Conservation (phyloP, 768 basidiomycete genomes). For the Tephrocybe sp. region DNA sequence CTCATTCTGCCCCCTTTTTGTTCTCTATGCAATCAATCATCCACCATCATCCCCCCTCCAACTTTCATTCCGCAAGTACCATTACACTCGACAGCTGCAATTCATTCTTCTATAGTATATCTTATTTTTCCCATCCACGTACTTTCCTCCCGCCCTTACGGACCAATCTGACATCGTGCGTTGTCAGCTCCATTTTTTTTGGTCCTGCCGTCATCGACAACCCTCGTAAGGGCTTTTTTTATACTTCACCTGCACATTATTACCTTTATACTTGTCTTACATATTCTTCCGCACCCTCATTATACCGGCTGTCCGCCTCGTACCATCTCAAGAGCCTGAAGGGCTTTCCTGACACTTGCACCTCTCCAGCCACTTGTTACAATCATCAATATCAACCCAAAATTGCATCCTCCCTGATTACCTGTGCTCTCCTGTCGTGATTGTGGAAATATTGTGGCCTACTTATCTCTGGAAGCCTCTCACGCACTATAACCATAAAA, state of each 20-base stretch:
- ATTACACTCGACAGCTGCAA: constrained; percentile 49
- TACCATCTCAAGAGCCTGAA: too few species aligned
- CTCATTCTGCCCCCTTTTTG: constrained; percentile 41
- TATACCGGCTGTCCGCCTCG: constrained; percentile 23
- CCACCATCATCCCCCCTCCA: constrained; percentile 50
- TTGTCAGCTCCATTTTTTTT: constrained; percentile 34
- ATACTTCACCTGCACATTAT: constrained; percentile 39
- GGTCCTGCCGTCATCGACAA: constrained; percentile 17
- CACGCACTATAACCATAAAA: too few species aligned
- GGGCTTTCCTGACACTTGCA: constrained; percentile 19
- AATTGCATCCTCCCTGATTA: constrained; percentile 14
- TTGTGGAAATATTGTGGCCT: too few species aligned
- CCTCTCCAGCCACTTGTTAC: constrained; percentile 17
- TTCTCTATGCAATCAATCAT: constrained; percentile 58
- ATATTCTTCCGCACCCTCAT: constrained; percentile 19
- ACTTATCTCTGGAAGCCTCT: too few species aligned
- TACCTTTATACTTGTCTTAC: constrained; percentile 33
- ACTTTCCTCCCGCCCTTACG: constrained; percentile 40
- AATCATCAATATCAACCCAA: constrained; percentile 20
- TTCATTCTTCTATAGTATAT: constrained; percentile 65
- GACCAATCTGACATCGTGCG: constrained; percentile 31
- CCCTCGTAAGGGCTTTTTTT: constrained; percentile 27
- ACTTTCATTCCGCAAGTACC: constrained; percentile 38
- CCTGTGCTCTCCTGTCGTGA: not conserved
- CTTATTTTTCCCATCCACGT: constrained; percentile 80